Percentiles rank a stretch among this genome's conserved stretches.
Conservation (phyloP, 2,329 filamentous ascomycete species). For the Zelopaecilomyces penicillatus region DNA sequence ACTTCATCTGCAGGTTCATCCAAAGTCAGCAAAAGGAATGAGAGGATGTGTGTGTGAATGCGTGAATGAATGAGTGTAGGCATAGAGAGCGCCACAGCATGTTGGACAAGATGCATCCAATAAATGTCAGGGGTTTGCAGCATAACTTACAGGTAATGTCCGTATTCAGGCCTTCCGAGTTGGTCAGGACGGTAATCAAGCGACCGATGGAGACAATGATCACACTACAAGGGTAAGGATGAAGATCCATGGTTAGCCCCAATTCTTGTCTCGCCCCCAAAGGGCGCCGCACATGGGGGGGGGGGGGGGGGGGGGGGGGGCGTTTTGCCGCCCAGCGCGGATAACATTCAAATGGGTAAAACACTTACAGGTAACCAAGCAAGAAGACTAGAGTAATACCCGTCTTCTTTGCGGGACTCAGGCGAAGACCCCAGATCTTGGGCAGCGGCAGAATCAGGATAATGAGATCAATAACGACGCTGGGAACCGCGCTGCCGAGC, state of each 20-base stretch:
- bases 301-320: neutral
- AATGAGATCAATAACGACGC: conserved; percentile 36
- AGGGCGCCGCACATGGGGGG: neutral
- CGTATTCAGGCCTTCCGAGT: too few species aligned
- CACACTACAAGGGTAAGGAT: conserved; percentile 22
- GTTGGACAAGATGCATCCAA: too few species aligned
- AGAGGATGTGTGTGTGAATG: too few species aligned
- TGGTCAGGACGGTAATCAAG: conserved; percentile 30
- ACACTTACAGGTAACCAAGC: conserved; percentile 35
- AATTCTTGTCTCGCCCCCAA: neutral
- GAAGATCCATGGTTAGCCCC: neutral
- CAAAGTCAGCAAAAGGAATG: too few species aligned
- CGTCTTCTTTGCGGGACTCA: conserved; percentile 32
- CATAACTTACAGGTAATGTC: too few species aligned
- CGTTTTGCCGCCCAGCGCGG: neutral
- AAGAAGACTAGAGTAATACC: conserved; percentile 36
- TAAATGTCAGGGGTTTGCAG: too few species aligned
- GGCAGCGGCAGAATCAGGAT: conserved; percentile 37
- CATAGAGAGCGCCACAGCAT: too few species aligned
- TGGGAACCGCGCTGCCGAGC: conserved; percentile 40
- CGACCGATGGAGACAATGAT: conserved; percentile 39
- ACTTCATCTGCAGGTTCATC: too few species aligned
- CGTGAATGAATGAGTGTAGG: too few species aligned
- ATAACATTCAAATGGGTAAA: neutral
- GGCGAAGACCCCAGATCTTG: conserved; percentile 37